These are phyloP conservation scores for Xanthoceras sorbifolium DNA, from an alignment of 345 rosid genomes.

Conservation along the genomic window DNA sequence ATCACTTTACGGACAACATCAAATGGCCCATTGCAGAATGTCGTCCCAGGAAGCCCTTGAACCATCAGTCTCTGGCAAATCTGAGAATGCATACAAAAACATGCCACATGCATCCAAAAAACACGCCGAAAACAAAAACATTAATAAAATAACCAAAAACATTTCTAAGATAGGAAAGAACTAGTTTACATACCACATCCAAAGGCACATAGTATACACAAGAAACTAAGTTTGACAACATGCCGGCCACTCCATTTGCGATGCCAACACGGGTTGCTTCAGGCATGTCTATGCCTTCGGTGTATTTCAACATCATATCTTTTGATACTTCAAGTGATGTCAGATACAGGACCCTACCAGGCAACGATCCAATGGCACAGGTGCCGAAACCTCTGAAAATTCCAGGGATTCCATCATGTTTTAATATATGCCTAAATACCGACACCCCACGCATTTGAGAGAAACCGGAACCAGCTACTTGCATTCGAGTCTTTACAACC, in stretches of 20 bases:
- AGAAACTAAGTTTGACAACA: slow-evolving; percentile 62
- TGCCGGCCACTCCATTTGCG: slow-evolving; percentile 69
- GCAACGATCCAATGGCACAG: slow-evolving; percentile 58
- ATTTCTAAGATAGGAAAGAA: slow-evolving; percentile 13
- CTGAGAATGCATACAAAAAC: slow-evolving; percentile 28
- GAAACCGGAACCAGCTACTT: slow-evolving; percentile 50
- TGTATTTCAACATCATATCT: slow-evolving; percentile 51
- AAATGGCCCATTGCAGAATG: slow-evolving; percentile 46
- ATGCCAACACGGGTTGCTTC: slow-evolving; percentile 57
- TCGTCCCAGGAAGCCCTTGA: slow-evolving; percentile 64
- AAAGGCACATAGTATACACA: slow-evolving; percentile 60
- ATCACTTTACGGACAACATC: slow-evolving; percentile 50
- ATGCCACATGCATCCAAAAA: too few relatives aligned
- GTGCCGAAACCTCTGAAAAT: slow-evolving; percentile 64
- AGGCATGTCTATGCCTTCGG: slow-evolving; percentile 41
- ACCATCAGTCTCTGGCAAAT: slow-evolving; percentile 64
- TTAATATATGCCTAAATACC: slow-evolving; percentile 41
- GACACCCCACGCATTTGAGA: slow-evolving; percentile 41
- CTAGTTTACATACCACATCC: slow-evolving; percentile 56
- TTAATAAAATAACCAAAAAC: neutral
- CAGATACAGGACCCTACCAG: slow-evolving; percentile 58
- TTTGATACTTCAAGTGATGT: slow-evolving; percentile 67
- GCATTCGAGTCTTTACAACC: slow-evolving; percentile 68
- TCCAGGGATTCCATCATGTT: slow-evolving; percentile 49
- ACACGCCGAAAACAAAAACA: too few relatives aligned